These are phyloP conservation scores for Pleurotus eryngii DNA, from an alignment of 768 basidiomycete genomes.

Conservation along the genomic window DNA sequence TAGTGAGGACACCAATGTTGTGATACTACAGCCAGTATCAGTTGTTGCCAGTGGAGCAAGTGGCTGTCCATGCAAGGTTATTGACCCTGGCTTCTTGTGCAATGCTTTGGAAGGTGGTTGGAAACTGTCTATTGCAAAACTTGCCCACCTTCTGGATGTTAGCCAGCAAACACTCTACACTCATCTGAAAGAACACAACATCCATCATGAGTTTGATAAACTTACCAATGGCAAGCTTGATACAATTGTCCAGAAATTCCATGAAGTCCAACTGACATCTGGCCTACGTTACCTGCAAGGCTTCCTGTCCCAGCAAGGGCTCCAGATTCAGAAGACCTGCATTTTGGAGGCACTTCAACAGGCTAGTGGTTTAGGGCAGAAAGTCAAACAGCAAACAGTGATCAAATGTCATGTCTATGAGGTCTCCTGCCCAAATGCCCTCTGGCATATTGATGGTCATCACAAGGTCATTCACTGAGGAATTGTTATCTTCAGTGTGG, in stretches of 20 bases:
- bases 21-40: no score
- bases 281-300: conserved; percentile 26
- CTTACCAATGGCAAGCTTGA: conserved; percentile 7
- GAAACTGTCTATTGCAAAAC: neutral
- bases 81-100: conserved; percentile 1
- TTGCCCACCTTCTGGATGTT: conserved; percentile 6
- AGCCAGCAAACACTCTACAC: neutral
- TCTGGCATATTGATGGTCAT: conserved; percentile 34
- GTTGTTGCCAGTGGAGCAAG: no score
- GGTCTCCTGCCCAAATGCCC: conserved; percentile 18
- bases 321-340: conserved; percentile 20
- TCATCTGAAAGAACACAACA: neutral
- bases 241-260: conserved; percentile 1
- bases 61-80: conserved; percentile 2
- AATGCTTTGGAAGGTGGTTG: neutral
- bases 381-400: conserved; percentile 12
- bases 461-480: conserved; percentile 31
- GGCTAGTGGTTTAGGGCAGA: conserved; percentile 23
- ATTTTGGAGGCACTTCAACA: conserved; percentile 18
- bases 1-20: no score
- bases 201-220: neutral
- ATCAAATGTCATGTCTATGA: conserved; percentile 18
- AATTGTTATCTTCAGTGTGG: conserved; percentile 23
- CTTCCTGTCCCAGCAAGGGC: conserved; percentile 20
- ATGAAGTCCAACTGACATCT: conserved; percentile 12